Evolutionary conservation across 306 rosid species (phyloP), one percentile per base, ranked within the genome.

Genomic region (Erythrophleum fordii): DNA sequence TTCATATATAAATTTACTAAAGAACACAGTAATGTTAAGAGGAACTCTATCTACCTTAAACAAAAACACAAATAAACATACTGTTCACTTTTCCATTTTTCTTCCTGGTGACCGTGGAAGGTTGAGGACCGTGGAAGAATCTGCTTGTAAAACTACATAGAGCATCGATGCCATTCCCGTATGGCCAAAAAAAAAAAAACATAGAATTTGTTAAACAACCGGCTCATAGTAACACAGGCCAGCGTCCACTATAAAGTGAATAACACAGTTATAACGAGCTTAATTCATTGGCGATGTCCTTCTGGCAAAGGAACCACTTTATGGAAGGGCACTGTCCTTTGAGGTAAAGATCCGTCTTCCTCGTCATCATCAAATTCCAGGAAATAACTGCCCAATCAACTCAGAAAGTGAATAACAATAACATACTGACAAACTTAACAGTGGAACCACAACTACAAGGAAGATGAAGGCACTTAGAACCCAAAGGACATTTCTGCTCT

Each of bases 361-460:
- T 92, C 98, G n/a, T 96, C 99, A 42, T 96, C 99, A 11, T 96
- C 99, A 69, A 96, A 96, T 86, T 96, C 99, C 86, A 96, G 83
- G 69, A 89, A 18, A 88, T 90, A 96, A 58, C 99, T 96, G 98
- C 79, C 82, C 86, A 84, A 85, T 49, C 77, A 84, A 41, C 56
- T 6, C 55, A 1, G 42, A 80, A 51, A 72, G 78, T 56, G 48
- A 81, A 26, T 59, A 28, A 77, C 37, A 71, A 73, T 45, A 20
- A 45, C 37, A 51, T 16, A 55, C 29, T 55, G 20, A 59, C 62
- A 74, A 59, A 53, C 13, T 26, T 12, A 26, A 16, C 41, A 65
- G 25, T 46, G 13, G 34, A 62, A 77, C 22, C 12, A 46, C 29
- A 41, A 35, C 13, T n/a, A 51, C 9, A 35, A 46, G 48, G 72